Percentiles rank a stretch among this genome's conserved stretches.
Evolutionary conservation across 805 yeast species (phyloP).

Genomic region (Lipomyces kockii): DNA sequence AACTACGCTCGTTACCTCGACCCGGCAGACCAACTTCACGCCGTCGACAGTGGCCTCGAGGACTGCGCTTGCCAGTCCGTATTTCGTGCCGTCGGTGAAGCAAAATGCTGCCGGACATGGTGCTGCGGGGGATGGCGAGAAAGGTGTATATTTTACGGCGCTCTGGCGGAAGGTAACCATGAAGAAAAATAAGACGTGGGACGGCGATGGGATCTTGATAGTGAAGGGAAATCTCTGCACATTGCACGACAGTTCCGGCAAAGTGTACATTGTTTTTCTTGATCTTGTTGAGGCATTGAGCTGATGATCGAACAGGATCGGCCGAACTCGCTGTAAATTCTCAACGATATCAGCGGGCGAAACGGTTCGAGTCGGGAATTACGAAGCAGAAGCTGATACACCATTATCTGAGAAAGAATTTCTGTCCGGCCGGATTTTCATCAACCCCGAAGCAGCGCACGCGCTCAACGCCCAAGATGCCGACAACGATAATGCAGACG

Average conservation of each 20-base stretch:
- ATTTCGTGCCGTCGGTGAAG: slow-evolving; percentile 3
- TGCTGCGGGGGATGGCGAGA: not conserved
- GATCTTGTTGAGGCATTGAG: not conserved
- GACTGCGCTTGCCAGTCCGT: not conserved
- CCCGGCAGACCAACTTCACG: too few relatives aligned
- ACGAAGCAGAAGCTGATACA: slow-evolving; percentile 53
- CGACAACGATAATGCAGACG: not conserved
- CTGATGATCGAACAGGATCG: slow-evolving; percentile 10
- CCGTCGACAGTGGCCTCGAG: not conserved
- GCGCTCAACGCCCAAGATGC: not conserved
- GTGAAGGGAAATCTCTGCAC: slow-evolving; percentile 37
- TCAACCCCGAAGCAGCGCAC: slow-evolving; percentile 7
- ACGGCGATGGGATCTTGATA: slow-evolving; percentile 79
- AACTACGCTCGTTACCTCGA: too few relatives aligned
- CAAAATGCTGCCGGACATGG: not conserved
- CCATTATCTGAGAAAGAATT: slow-evolving; percentile 9
- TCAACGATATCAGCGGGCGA: slow-evolving; percentile 46
- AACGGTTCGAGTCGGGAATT: slow-evolving; percentile 57
- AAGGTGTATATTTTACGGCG: slow-evolving; percentile 42
- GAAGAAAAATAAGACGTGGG: slow-evolving; percentile 92
- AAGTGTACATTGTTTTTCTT: slow-evolving; percentile 3
- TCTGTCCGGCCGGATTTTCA: slow-evolving; percentile 19
- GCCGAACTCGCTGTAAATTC: slow-evolving; percentile 9
- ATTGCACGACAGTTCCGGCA: slow-evolving; percentile 41
- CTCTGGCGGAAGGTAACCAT: slow-evolving; percentile 73